A percentile compares a stretch with the other conserved stretches of the same genome.
These are phyloP conservation scores for Ascoidea asiatica DNA, from an alignment of 805 yeast genomes.

Conservation along the genomic window DNA sequence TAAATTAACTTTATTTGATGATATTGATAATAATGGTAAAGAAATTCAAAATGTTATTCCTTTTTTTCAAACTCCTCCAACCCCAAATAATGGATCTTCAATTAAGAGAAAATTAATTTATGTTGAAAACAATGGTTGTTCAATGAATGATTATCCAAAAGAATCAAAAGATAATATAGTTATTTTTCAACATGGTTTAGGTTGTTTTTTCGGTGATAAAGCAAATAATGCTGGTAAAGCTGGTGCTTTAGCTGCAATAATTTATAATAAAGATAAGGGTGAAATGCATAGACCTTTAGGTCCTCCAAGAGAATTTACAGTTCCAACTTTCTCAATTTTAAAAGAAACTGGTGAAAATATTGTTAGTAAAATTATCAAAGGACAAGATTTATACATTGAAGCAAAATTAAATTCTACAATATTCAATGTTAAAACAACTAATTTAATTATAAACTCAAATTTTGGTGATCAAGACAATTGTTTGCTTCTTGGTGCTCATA, in stretches of 20 bases:
- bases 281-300: slow-evolving; percentile 40
- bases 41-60: too few species aligned
- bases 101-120: too few species aligned
- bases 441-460: slow-evolving; percentile 53
- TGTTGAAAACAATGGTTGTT: slow-evolving; percentile 40
- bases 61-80: too few species aligned
- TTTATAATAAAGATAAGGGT: slow-evolving; percentile 34
- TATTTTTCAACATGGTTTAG: slow-evolving; percentile 47
- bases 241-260: slow-evolving; percentile 47
- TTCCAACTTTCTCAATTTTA: slow-evolving; percentile 42
- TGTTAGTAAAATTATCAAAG: too few species aligned
- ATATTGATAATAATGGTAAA: too few species aligned
- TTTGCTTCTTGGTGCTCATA: slow-evolving; percentile 63
- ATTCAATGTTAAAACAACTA: slow-evolving; percentile 36
- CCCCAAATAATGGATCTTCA: too few species aligned
- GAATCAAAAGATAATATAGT: slow-evolving; percentile 21
- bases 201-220: slow-evolving; percentile 53
- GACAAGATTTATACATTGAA: too few species aligned
- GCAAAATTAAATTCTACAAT: too few species aligned
- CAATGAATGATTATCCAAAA: slow-evolving; percentile 34
- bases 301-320: slow-evolving; percentile 32
- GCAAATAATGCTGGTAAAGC: slow-evolving; percentile 42
- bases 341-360: slow-evolving; percentile 31
- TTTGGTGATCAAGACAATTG: slow-evolving; percentile 56
- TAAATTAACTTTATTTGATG: too few species aligned